phyloP scores from a whole-genome alignment of 2,329 filamentous ascomycete genomes.

The Beauveria sp. region DNA sequence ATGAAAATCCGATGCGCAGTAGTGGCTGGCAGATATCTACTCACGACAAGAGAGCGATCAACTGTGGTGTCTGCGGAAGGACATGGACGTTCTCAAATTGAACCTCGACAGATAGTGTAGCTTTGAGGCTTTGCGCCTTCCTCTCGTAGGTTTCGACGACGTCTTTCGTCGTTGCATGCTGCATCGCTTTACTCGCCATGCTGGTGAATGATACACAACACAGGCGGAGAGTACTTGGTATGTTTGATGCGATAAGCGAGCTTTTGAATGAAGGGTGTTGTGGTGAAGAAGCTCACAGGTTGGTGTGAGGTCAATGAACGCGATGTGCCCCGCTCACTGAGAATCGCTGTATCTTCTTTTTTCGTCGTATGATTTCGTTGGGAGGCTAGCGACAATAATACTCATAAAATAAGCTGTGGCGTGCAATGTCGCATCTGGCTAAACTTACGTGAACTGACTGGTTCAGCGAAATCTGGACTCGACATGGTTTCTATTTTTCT shows the following conservation, averaged over 20 bases:
- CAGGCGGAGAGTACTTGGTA: neutral
- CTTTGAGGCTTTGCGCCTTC: slow-evolving; percentile 69
- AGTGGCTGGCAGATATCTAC: slow-evolving; percentile 28
- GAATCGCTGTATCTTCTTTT: too few relatives aligned
- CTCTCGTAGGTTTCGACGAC: slow-evolving; percentile 6
- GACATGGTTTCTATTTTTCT: too few relatives aligned
- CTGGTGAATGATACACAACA: neutral
- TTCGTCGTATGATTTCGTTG: too few relatives aligned
- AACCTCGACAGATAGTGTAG: slow-evolving; percentile 80
- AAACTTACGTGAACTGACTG: too few relatives aligned
- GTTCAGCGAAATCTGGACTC: too few relatives aligned
- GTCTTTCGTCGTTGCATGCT: slow-evolving; percentile 1
- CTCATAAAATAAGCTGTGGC: too few relatives aligned
- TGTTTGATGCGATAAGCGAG: neutral
- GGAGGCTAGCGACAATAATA: too few relatives aligned
- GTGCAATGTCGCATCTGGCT: too few relatives aligned
- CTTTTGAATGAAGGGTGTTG: neutral
- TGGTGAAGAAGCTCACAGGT: neutral
- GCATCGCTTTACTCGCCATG: neutral
- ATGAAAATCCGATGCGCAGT: slow-evolving; percentile 13
- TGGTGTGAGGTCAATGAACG: neutral
- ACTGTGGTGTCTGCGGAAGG: slow-evolving; percentile 85
- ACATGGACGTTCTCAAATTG: slow-evolving; percentile 82
- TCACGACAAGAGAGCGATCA: slow-evolving; percentile 96
- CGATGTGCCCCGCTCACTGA: too few relatives aligned